Evolutionary conservation across 2,329 filamentous ascomycete species (phyloP), one percentile per base, ranked within the genome.

Genomic region (Stagonosporopsis vannaccii): DNA sequence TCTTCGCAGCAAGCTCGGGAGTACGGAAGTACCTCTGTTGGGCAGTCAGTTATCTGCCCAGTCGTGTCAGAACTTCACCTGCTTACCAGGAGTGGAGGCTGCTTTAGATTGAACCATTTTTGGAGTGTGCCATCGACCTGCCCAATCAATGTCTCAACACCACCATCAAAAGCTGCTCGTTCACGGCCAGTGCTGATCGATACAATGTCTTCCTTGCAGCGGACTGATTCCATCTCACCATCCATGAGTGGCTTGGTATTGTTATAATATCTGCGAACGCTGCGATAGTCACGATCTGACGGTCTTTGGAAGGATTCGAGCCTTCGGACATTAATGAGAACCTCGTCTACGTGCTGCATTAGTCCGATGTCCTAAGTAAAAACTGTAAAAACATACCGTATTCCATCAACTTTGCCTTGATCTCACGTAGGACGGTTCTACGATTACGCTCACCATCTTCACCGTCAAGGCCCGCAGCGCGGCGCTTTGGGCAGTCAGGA

Each of bases 171-270:
- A 1, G 62, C 69, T 12, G 76, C 76, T 63, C 76, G 74, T 52
- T 80, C 78, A 9, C 78, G 70, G 1, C 77, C 78, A 11, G 63
- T 69, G 8, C 71, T 65, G 0, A 80, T 63, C 0, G 73, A 77
- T 1, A 79, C 62, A 17, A 75, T 73, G 52, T 80, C 77, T 65
- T 79, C 77, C 60, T 77, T 75, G 35, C 65, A 70, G 26, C 69
- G 71, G n/a, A 80, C 74, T 11, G 70, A 75, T 13, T 72, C 71
- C 60, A 69, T 68, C 36, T 73, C 72, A 7, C 72, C 69, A 26
- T 73, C 67, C 50, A 75, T 63, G 1, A 79, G 65, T 0, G 77
- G 77, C 30, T 74, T 71, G 6, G 62, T 57, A 22, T 75, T 75
- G 48, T 66, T 55, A 45, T 78, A 63, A 58, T 76, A 80, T 2